Conservation (phyloP, 2,329 filamentous ascomycete species). For the Aspergillus novoparasiticus region DNA sequence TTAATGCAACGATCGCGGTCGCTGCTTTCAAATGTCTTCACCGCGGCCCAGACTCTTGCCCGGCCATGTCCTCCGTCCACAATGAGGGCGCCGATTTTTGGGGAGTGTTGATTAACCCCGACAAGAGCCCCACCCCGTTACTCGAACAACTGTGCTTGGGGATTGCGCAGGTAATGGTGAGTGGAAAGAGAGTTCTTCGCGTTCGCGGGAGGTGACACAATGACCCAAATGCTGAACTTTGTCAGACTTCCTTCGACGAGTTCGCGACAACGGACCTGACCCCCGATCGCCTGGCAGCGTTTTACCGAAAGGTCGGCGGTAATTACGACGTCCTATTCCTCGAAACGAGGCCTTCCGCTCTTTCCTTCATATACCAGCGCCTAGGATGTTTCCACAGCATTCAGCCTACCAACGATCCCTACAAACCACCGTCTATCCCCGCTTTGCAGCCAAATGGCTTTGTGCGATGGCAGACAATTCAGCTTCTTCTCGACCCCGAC, state of each 20-base stretch:
- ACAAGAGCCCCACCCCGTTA: constrained; percentile 68
- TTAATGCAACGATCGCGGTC: constrained; percentile 17
- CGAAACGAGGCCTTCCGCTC: constrained; percentile 68
- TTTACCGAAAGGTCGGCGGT: constrained; percentile 74
- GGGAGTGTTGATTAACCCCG: constrained; percentile 63
- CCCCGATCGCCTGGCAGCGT: constrained; percentile 72
- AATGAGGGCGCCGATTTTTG: constrained; percentile 51
- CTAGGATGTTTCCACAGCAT: constrained; percentile 88
- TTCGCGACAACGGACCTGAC: constrained; percentile 48
- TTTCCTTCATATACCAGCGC: constrained; percentile 91
- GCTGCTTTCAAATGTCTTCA: constrained; percentile 20
- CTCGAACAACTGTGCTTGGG: constrained; percentile 70
- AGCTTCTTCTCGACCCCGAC: constrained; percentile 82
- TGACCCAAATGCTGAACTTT: not conserved
- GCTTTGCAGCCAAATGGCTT: constrained; percentile 83
- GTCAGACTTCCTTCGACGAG: constrained; percentile 35
- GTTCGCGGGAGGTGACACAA: not conserved
- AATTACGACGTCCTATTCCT: constrained; percentile 81
- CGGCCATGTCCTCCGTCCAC: constrained; percentile 34
- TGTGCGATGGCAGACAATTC: constrained; percentile 90
- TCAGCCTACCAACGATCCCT: constrained; percentile 71
- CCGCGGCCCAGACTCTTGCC: constrained; percentile 18
- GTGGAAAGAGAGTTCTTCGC: constrained; percentile 31
- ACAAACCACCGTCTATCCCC: constrained; percentile 74
- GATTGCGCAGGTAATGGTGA: constrained; percentile 71